phyloP scores from a whole-genome alignment of 208 protist species.

The Leptomonas seymouri region DNA sequence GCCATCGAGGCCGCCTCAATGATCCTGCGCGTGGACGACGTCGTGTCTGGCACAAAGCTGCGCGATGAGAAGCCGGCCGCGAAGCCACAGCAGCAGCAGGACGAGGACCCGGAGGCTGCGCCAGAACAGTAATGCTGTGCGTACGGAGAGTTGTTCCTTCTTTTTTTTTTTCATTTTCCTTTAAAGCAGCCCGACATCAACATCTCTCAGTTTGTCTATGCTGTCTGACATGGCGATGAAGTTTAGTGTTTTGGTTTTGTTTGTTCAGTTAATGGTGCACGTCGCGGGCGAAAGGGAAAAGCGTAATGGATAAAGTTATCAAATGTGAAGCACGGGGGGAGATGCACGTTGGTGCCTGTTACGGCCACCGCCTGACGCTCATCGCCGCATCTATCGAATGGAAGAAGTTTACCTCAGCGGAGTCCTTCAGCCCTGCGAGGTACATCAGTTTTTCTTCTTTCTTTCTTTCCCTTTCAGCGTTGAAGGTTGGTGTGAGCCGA shows the following conservation, averaged over 20 bases:
- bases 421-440: too few species aligned
- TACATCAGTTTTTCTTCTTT: conserved; percentile 1
- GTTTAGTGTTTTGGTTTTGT: neutral
- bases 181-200: neutral
- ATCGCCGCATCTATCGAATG: too few species aligned
- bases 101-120: conserved; percentile 64
- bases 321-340: too few species aligned
- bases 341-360: too few species aligned
- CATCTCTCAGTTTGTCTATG: neutral
- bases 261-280: neutral
- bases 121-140: conserved; percentile 26
- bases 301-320: too few species aligned
- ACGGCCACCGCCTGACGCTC: too few species aligned
- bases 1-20: conserved; percentile 98
- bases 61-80: conserved; percentile 62
- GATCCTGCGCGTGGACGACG: conserved; percentile 99
- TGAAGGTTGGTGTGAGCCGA: neutral
- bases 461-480: neutral
- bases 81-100: conserved; percentile 47
- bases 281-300: too few species aligned
- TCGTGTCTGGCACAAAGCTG: conserved; percentile 97
- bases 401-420: too few species aligned
- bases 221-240: neutral
- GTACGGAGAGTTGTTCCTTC: too few species aligned
- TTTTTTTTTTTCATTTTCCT: too few species aligned